Conservation (phyloP, 805 yeast genomes). For the Zygoascus biomembranicola region DNA sequence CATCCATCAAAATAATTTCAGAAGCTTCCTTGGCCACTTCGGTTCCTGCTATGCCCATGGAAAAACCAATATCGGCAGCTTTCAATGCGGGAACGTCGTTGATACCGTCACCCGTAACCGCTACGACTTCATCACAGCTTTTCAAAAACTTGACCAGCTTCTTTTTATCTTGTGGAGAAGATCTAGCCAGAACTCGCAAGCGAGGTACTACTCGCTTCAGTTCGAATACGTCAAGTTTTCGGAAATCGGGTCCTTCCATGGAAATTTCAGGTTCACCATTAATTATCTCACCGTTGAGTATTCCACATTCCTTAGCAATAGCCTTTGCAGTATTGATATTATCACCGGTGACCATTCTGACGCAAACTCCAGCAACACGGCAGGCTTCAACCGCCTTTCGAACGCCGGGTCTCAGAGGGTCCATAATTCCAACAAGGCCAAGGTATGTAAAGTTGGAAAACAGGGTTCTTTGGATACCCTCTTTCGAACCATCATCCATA, state of each 20-base stretch:
- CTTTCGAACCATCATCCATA: conserved; percentile 17
- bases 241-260: conserved; percentile 91
- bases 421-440: conserved; percentile 85
- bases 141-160: conserved; percentile 74
- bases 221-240: conserved; percentile 53
- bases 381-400: conserved; percentile 82
- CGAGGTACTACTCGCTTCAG: conserved; percentile 58
- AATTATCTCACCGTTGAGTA: conserved; percentile 36
- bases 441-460: conserved; percentile 43
- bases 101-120: conserved; percentile 99
- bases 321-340: conserved; percentile 86
- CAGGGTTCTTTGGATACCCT: conserved; percentile 17
- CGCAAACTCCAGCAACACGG: conserved; percentile 84
- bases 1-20: conserved; percentile 85
- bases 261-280: conserved; percentile 48
- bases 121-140: conserved; percentile 84
- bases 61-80: conserved; percentile 94
- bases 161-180: conserved; percentile 93
- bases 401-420: conserved; percentile 88
- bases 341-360: conserved; percentile 98
- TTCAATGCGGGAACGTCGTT: conserved; percentile 98
- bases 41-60: conserved; percentile 98
- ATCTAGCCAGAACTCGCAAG: conserved; percentile 80
- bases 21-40: conserved; percentile 98
- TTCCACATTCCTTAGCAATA: conserved; percentile 80